Evolutionary conservation across 2,329 filamentous ascomycete species (phyloP).

Genomic region (Verticillium nubilum): DNA sequence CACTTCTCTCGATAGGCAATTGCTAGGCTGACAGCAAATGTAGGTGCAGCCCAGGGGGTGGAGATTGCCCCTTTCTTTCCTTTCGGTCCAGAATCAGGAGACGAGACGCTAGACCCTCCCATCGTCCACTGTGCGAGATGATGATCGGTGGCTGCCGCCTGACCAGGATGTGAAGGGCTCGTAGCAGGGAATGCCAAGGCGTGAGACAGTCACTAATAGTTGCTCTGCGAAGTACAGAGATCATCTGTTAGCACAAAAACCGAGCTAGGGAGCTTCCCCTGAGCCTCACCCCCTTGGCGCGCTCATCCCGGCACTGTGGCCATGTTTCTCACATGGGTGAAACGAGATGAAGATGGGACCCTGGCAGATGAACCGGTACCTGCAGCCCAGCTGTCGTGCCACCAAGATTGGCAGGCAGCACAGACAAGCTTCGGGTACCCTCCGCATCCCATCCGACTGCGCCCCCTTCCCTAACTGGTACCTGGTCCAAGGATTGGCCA

Average conservation of each 20-base stretch:
- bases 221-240: not conserved
- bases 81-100: not conserved
- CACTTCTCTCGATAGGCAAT: no score
- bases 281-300: not conserved
- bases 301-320: not conserved
- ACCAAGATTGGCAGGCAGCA: not conserved
- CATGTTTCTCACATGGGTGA: not conserved
- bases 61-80: not conserved
- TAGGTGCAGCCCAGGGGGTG: not conserved
- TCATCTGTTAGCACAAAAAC: not conserved
- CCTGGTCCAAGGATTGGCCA: not conserved
- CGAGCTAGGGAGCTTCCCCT: not conserved
- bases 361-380: constrained; percentile 1
- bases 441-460: not conserved
- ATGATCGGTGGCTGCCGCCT: not conserved
- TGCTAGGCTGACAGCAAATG: no score
- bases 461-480: not conserved
- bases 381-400: not conserved
- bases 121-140: not conserved
- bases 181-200: not conserved
- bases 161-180: not conserved
- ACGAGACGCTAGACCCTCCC: not conserved
- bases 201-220: not conserved
- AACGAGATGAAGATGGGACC: constrained; percentile 1
- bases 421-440: not conserved